Conservation (phyloP, 139 green algal genomes). For the Chlorella vulgaris region DNA sequence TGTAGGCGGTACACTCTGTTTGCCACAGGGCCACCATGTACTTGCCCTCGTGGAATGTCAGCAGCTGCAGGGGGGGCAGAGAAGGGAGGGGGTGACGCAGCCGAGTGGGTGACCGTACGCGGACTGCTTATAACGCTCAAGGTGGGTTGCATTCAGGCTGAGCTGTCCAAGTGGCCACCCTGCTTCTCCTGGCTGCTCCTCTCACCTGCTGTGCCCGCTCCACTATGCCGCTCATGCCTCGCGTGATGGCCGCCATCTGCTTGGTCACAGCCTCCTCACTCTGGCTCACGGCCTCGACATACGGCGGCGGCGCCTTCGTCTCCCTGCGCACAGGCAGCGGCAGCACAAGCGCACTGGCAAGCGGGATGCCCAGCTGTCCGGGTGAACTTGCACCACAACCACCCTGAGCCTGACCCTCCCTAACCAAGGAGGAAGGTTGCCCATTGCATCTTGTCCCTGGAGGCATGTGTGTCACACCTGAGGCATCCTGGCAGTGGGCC, state of each 20-base stretch:
- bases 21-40: conserved; percentile 44
- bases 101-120: too few species aligned
- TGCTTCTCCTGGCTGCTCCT: too few species aligned
- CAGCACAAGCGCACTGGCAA: too few species aligned
- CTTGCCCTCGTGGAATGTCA: conserved; percentile 73
- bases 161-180: too few species aligned
- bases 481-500: conserved; percentile 18
- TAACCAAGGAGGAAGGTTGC: too few species aligned
- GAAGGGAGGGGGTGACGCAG: too few species aligned
- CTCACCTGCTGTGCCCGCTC: conserved; percentile 80
- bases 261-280: conserved; percentile 84
- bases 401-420: too few species aligned
- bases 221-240: conserved; percentile 77
- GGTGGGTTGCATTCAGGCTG: too few species aligned
- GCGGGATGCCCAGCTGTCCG: too few species aligned
- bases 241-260: conserved; percentile 79
- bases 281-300: conserved; percentile 72
- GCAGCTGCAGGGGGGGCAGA: background rate
- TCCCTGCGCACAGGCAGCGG: conserved; percentile 2
- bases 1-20: conserved; percentile 21
- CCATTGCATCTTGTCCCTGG: background rate
- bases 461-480: background rate
- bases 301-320: conserved; percentile 48
- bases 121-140: too few species aligned
- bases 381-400: too few species aligned